Conservation (phyloP, 352 stramenopile genomes). For the Phytophthora pistaciae region DNA sequence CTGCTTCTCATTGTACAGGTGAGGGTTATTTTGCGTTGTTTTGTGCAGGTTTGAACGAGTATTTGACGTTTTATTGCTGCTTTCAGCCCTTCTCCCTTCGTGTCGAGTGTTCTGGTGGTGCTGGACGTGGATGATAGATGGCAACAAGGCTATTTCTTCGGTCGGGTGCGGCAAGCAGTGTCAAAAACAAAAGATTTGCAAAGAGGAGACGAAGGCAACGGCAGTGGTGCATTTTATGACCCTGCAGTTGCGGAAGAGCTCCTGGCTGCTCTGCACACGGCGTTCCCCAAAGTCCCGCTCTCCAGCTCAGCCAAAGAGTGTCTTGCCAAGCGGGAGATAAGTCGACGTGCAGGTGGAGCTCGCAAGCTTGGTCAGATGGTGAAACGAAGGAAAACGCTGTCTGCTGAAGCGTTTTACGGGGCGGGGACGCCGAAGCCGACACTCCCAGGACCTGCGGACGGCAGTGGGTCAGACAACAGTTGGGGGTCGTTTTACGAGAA, state of each 20-base stretch:
- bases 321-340: constrained; percentile 31
- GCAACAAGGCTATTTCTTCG: constrained; percentile 72
- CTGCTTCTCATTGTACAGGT: constrained; percentile 65
- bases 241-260: constrained; percentile 43
- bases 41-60: not conserved
- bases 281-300: constrained; percentile 60
- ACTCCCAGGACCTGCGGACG: not conserved
- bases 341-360: not conserved
- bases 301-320: constrained; percentile 46
- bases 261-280: constrained; percentile 48
- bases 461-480: not conserved
- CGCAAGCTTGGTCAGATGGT: constrained; percentile 19
- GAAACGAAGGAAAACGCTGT: constrained; percentile 44
- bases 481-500: constrained; percentile 76
- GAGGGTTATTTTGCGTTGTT: constrained; percentile 1
- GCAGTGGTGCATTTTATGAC: constrained; percentile 29
- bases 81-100: constrained; percentile 64
- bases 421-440: not conserved
- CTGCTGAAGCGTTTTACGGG: constrained; percentile 49
- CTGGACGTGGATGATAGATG: constrained; percentile 45
- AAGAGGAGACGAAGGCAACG: not conserved
- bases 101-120: constrained; percentile 54
- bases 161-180: constrained; percentile 21
- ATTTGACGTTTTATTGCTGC: constrained; percentile 4
- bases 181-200: not conserved